phyloP scores from a whole-genome alignment of 2,329 filamentous ascomycete genomes.

The Shiraia sp. region DNA sequence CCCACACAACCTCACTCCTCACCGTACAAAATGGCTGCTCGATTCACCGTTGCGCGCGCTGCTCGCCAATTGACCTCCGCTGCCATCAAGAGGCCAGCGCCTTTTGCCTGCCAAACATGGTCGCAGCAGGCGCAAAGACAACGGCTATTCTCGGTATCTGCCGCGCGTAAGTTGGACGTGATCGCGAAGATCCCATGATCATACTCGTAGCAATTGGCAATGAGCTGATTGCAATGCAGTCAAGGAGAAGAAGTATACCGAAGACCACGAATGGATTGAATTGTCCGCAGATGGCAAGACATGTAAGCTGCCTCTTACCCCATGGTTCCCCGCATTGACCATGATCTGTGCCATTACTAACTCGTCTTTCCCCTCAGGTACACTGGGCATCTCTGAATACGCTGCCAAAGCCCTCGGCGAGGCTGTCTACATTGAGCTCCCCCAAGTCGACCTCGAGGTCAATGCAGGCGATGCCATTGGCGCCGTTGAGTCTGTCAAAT shows the following conservation, averaged over 20 bases:
- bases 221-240: constrained; percentile 48
- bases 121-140: constrained; percentile 23
- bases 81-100: constrained; percentile 26
- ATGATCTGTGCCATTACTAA: constrained; percentile 5
- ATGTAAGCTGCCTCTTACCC: constrained; percentile 55
- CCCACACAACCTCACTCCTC: constrained; percentile 8
- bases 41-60: constrained; percentile 37
- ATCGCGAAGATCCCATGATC: no score
- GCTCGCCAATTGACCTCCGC: constrained; percentile 40
- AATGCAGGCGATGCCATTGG: constrained; percentile 81
- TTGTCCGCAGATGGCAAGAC: constrained; percentile 79
- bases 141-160: constrained; percentile 46
- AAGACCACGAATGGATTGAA: constrained; percentile 98
- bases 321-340: background rate
- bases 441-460: constrained; percentile 69
- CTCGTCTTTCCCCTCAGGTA: constrained; percentile 50
- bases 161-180: constrained; percentile 30
- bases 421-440: constrained; percentile 96
- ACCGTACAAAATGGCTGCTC: constrained; percentile 40
- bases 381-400: constrained; percentile 85
- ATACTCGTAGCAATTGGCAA: constrained; percentile 6
- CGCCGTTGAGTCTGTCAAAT: constrained; percentile 97
- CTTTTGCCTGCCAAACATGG: constrained; percentile 31
- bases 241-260: constrained; percentile 82
- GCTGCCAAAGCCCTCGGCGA: constrained; percentile 91